phyloP scores from a whole-genome alignment of 1,139 yeast genomes.

The Yamadazyma siamensis region DNA sequence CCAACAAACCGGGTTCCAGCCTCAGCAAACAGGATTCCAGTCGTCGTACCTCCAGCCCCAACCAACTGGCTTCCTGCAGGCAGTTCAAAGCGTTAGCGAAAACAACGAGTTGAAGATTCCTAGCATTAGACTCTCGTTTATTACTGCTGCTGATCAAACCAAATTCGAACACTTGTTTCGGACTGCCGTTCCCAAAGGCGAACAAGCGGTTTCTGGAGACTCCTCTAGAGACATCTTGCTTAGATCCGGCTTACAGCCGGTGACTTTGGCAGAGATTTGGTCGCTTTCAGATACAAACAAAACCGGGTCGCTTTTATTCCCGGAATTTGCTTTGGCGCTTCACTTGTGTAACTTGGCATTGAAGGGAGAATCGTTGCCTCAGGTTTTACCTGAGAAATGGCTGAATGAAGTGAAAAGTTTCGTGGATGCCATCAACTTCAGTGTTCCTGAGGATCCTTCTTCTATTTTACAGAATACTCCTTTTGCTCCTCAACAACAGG shows the following conservation, averaged over 20 bases:
- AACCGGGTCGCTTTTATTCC: constrained; percentile 82
- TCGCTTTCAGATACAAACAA: constrained; percentile 81
- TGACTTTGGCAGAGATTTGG: constrained; percentile 86
- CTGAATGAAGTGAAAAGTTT: constrained; percentile 80
- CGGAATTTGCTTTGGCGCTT: constrained; percentile 92
- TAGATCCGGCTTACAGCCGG: constrained; percentile 76
- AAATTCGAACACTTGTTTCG: constrained; percentile 82
- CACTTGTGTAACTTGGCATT: constrained; percentile 79
- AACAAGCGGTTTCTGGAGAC: constrained; percentile 72
- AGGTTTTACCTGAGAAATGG: constrained; percentile 65
- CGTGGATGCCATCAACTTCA: constrained; percentile 84
- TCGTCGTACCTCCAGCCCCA: constrained; percentile 23
- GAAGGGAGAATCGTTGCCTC: constrained; percentile 77
- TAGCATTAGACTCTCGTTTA: constrained; percentile 71
- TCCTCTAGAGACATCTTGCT: constrained; percentile 76
- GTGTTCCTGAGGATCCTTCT: constrained; percentile 60
- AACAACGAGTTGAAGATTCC: constrained; percentile 51
- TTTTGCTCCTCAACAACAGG: constrained; percentile 32
- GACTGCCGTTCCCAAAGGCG: constrained; percentile 73
- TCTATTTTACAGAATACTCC: constrained; percentile 46
- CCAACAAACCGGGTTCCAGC: constrained; percentile 30
- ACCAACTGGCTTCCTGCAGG: constrained; percentile 22
- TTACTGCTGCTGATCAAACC: constrained; percentile 79
- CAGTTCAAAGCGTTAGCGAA: constrained; percentile 25
- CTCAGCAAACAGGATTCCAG: constrained; percentile 21